Evolutionary conservation across 208 protist species (phyloP).

Genomic region (Porcisia deanei): DNA sequence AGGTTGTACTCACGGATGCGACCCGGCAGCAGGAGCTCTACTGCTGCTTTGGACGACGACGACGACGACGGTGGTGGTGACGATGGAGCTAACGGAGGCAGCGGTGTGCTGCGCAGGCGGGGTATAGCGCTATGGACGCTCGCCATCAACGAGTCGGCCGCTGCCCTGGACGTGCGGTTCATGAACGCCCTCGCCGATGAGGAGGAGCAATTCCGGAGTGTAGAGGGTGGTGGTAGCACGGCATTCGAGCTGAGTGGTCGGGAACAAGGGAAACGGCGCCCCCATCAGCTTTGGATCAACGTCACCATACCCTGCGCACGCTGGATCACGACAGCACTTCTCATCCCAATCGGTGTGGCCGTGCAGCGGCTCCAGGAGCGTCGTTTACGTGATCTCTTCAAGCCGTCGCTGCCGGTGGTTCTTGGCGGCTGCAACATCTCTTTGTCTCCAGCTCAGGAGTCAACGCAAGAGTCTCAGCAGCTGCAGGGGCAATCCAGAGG

Average conservation of each 20-base stretch:
- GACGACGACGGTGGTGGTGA: constrained; percentile 1
- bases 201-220: constrained; percentile 4
- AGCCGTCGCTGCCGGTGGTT: constrained; percentile 13
- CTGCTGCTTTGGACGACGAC: background rate
- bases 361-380: constrained; percentile 72
- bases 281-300: constrained; percentile 62
- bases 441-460: background rate
- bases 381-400: constrained; percentile 47
- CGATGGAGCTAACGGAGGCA: background rate
- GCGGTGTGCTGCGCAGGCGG: constrained; percentile 9
- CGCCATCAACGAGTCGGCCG: constrained; percentile 18
- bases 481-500: background rate
- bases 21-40: background rate
- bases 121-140: constrained; percentile 20
- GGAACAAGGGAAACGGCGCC: constrained; percentile 2
- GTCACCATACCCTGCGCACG: constrained; percentile 68
- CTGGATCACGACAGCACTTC: constrained; percentile 76
- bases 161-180: constrained; percentile 29
- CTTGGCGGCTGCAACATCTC: background rate
- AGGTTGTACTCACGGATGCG: background rate
- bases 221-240: background rate
- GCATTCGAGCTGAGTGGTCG: background rate
- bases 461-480: background rate
- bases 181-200: constrained; percentile 5
- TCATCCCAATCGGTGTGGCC: constrained; percentile 68